Evolutionary conservation across 2,329 filamentous ascomycete species (phyloP), one percentile per base, ranked within the genome.

Genomic region (Neophaeococcomyces aloes): DNA sequence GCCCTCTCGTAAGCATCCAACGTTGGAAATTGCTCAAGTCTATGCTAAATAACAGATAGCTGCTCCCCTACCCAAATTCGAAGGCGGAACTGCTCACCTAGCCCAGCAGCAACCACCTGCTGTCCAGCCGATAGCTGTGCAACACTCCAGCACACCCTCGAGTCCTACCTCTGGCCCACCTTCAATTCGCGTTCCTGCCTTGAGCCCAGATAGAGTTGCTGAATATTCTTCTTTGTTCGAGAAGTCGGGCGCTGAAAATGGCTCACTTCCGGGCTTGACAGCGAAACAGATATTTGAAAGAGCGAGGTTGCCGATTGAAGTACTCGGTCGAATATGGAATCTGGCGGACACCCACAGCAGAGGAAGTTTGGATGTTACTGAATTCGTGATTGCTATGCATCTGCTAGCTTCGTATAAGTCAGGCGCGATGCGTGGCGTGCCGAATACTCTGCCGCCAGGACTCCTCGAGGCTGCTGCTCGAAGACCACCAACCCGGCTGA

Each of bases 371-470:
- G 83, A 88, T 46, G 74, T 81, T 55, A 89, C 87, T 11, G 91
- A 96, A 57, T 98, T 98, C 61, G 84, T 94, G 59, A 93, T 98
- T 58, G 91, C 91, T 35, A 98, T 98, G 91, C 91, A 98, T 63
- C 71, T 98, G 48, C 73, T 98, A 49, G 89, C 86, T 11, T 94
- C 87, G 10, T 86, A 86, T 66, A 94, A 94, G 70, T 83, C 80
- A 10, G 84, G 87, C 17, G 73, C 79, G 23, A 74, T 98, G 61
- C 80, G 86, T 51, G 79, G 76, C 15, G 72, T 96, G 45, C 91
- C 91, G 1, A 82, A 70, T 48, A 77, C 83, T 19, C 74, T 98
- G 2, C 91, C 91, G 4, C 79, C 85, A 10, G 84, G 82, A 8
- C 70, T 98, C 4, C 94, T 93, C 58, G 91, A 98, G 59, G 89